Evolutionary conservation across 2,329 filamentous ascomycete genomes (phyloP).

Genomic region (Sclerotinia glacialis): DNA sequence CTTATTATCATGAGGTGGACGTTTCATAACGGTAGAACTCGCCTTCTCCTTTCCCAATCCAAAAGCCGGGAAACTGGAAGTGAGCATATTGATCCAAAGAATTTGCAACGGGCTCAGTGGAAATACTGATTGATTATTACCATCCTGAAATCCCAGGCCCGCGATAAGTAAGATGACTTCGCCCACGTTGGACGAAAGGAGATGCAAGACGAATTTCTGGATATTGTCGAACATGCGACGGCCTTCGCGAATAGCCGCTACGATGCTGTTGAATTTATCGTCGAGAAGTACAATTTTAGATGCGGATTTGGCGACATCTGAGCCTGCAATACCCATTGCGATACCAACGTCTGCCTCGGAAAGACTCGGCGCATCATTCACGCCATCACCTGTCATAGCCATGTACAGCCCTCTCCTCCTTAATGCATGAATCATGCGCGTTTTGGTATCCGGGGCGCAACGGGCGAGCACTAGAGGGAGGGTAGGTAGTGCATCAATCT

Average conservation of each 20-base stretch:
- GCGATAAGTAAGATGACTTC: constrained; percentile 57
- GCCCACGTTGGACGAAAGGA: constrained; percentile 55
- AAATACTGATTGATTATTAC: constrained; percentile 52
- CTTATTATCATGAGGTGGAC: constrained; percentile 69
- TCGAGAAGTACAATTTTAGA: constrained; percentile 53
- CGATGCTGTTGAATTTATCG: constrained; percentile 53
- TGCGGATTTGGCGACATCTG: constrained; percentile 63
- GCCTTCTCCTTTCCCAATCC: constrained; percentile 79
- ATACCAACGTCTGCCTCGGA: constrained; percentile 55
- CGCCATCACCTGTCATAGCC: constrained; percentile 58
- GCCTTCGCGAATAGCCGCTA: constrained; percentile 52
- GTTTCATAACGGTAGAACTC: constrained; percentile 71
- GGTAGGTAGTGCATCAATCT: constrained; percentile 63
- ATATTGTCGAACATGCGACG: constrained; percentile 55
- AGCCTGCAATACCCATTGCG: constrained; percentile 59
- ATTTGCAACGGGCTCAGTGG: constrained; percentile 58
- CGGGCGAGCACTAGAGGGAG: constrained; percentile 74
- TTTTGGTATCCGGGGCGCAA: constrained; percentile 75
- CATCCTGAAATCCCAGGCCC: constrained; percentile 57
- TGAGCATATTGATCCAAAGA: constrained; percentile 64
- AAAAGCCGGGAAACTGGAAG: constrained; percentile 72
- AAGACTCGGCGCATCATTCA: constrained; percentile 54
- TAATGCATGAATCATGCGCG: constrained; percentile 74
- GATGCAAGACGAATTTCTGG: constrained; percentile 55
- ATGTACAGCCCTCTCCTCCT: constrained; percentile 58